Evolutionary conservation across 495 filamentous ascomycete genomes (phyloP).

Genomic region (Immersiella caudata): DNA sequence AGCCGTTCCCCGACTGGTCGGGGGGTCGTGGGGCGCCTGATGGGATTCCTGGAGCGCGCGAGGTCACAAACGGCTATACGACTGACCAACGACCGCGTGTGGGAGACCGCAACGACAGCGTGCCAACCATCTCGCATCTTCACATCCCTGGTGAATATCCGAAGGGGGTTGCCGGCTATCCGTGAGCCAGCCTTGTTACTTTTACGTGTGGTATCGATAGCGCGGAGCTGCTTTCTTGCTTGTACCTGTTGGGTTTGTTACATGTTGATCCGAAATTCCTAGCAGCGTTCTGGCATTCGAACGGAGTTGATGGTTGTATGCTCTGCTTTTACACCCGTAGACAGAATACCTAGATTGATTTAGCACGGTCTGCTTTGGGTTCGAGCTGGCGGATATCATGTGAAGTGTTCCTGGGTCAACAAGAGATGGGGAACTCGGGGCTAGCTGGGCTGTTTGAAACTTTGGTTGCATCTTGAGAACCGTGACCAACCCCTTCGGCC

Average conservation of each 20-base stretch:
- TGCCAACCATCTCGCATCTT: conserved; percentile 43
- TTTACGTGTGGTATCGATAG: background rate
- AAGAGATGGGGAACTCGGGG: background rate
- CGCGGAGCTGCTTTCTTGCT: background rate
- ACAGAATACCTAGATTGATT: background rate
- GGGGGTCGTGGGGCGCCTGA: background rate
- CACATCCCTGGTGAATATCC: conserved; percentile 64
- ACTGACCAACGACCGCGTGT: conserved; percentile 18
- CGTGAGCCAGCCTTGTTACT: background rate
- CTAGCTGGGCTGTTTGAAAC: background rate
- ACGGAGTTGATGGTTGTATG: background rate
- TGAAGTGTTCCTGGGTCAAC: background rate
- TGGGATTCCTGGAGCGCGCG: background rate
- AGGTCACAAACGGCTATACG: background rate
- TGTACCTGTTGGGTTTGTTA: background rate
- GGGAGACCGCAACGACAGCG: conserved; percentile 32
- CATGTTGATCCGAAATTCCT: background rate
- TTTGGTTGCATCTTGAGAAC: background rate
- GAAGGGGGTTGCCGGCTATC: conserved; percentile 26
- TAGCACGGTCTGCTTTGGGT: background rate
- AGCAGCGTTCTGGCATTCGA: background rate
- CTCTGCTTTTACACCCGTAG: background rate
- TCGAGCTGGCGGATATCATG: background rate
- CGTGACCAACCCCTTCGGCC: background rate
- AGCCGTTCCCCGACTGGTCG: background rate